Conservation (phyloP, 2,329 filamentous ascomycete genomes). For the Rosellinia necatrix region DNA sequence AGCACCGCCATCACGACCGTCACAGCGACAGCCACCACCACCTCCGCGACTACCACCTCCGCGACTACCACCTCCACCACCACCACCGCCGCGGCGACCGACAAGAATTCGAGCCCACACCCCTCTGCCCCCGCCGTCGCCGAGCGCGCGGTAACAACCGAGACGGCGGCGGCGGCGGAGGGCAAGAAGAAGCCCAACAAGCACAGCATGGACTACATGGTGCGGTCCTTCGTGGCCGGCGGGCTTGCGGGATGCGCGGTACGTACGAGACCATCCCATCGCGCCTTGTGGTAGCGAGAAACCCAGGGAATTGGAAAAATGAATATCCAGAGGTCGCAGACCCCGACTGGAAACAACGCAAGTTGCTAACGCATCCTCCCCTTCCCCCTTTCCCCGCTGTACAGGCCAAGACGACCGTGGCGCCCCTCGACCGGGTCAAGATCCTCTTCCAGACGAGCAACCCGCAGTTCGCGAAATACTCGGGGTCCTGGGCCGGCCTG, state of each 20-base stretch:
- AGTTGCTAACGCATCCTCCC: no score
- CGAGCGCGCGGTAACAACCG: conserved; percentile 47
- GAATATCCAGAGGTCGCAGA: no score
- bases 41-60: no score
- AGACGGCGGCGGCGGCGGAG: conserved; percentile 46
- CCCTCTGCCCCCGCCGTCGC: conserved; percentile 54
- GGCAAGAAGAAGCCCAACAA: conserved; percentile 62
- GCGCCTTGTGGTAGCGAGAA: no score
- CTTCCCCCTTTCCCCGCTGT: no score
- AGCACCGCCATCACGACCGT: conserved; percentile 29
- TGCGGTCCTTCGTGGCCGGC: conserved; percentile 83
- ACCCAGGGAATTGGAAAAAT: no score
- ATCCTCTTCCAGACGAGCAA: conserved; percentile 97
- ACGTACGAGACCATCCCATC: no score
- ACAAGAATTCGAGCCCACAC: conserved; percentile 38
- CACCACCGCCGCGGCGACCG: conserved; percentile 27
- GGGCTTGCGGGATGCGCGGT: conserved; percentile 92
- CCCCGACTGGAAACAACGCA: no score
- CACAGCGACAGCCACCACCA: no score
- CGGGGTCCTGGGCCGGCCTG: conserved; percentile 85
- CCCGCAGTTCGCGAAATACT: conserved; percentile 91
- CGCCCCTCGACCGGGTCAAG: conserved; percentile 95
- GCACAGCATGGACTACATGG: conserved; percentile 80
- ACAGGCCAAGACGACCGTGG: conserved; percentile 93
- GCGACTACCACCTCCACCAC: no score